phyloP scores from a whole-genome alignment of 2,329 filamentous ascomycete genomes.

The Hymenoscyphus fructigenus region DNA sequence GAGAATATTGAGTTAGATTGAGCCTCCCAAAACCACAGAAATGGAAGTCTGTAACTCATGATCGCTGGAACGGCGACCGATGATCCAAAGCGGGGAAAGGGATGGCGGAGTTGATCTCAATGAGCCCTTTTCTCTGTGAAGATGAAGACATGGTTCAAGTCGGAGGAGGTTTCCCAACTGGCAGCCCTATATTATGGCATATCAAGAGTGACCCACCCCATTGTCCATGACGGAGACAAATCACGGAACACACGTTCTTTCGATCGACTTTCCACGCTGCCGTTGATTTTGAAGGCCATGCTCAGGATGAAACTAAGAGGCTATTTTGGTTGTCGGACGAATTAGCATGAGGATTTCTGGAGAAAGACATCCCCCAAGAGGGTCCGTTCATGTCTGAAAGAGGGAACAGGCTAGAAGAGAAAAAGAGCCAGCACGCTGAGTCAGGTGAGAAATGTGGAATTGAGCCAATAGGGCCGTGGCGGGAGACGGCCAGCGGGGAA shows the following conservation, averaged over 20 bases:
- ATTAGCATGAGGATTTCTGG: too few relatives aligned
- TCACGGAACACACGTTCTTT: not conserved
- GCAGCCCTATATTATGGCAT: constrained; percentile 1
- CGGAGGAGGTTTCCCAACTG: not conserved
- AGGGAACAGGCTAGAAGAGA: constrained; percentile 5
- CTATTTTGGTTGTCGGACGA: not conserved
- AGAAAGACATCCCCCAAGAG: not conserved
- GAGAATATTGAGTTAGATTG: not conserved
- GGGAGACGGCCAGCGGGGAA: too few relatives aligned
- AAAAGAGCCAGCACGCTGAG: not conserved
- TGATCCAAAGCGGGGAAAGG: not conserved
- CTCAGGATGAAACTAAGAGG: not conserved
- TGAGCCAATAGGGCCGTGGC: too few relatives aligned
- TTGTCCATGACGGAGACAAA: not conserved
- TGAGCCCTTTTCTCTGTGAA: not conserved
- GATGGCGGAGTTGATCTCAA: not conserved
- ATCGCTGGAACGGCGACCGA: not conserved
- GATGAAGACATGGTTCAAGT: not conserved
- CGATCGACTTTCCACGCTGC: too few relatives aligned
- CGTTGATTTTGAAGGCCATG: too few relatives aligned
- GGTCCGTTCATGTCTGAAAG: constrained; percentile 1
- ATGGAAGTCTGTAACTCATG: too few relatives aligned
- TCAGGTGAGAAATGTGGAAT: not conserved
- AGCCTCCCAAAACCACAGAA: too few relatives aligned
- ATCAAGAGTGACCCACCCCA: not conserved